Conservation (phyloP, 2,329 filamentous ascomycete species). For the Corinectria fuckeliana region DNA sequence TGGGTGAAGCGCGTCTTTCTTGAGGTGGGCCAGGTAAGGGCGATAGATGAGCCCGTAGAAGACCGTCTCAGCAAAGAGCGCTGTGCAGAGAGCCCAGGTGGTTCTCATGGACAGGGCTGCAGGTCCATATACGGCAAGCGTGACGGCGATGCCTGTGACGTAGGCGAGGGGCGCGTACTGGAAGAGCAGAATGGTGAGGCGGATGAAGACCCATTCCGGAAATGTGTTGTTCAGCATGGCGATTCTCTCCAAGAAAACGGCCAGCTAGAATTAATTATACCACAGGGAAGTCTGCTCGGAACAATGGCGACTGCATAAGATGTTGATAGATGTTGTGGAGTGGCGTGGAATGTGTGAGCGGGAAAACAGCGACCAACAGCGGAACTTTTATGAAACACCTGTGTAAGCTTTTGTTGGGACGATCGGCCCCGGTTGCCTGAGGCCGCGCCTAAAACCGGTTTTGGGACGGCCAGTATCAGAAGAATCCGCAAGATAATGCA, state of each 20-base stretch:
- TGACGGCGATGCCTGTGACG: constrained; percentile 38
- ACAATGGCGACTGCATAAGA: neutral
- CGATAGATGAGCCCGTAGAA: constrained; percentile 53
- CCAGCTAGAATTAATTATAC: neutral
- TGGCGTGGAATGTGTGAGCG: too few species aligned
- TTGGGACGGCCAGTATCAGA: neutral
- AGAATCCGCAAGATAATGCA: neutral
- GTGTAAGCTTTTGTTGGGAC: neutral
- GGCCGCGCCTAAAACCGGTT: neutral
- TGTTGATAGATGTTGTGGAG: neutral
- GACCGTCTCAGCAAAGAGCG: constrained; percentile 48
- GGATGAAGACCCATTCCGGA: constrained; percentile 53
- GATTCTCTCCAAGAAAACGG: neutral
- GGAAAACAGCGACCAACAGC: neutral
- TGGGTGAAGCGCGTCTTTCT: constrained; percentile 49
- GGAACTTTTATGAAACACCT: neutral
- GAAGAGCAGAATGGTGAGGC: constrained; percentile 50
- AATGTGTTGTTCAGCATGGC: constrained; percentile 48
- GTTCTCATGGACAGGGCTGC: constrained; percentile 16
- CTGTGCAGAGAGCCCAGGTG: constrained; percentile 33
- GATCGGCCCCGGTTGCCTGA: neutral
- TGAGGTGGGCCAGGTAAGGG: constrained; percentile 51
- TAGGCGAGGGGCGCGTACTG: constrained; percentile 53
- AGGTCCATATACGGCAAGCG: constrained; percentile 30
- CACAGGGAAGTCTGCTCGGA: neutral